A percentile compares a stretch with the other conserved stretches of the same genome.
Evolutionary conservation across 176 grass and related monocot species (phyloP).

Genomic region (Ananas comosus): DNA sequence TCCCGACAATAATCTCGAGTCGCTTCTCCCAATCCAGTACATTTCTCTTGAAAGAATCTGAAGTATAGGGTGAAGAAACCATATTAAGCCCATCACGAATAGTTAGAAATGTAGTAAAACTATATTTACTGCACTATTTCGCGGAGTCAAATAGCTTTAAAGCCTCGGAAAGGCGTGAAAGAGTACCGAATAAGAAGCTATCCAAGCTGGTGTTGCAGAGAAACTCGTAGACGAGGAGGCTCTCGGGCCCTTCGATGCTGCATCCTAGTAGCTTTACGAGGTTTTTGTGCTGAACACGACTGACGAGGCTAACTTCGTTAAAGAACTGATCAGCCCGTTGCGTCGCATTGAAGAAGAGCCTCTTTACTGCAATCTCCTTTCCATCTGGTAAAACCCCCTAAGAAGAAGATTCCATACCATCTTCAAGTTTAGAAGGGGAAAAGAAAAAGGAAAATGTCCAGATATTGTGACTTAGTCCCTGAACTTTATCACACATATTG

Average conservation of each 20-base stretch:
- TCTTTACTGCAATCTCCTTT: constrained; percentile 69
- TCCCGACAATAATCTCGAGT: constrained; percentile 45
- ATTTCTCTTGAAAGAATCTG: constrained; percentile 59
- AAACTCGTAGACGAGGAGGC: constrained; percentile 85
- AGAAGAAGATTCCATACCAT: not conserved
- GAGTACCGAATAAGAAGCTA: constrained; percentile 61
- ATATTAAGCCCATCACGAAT: not conserved
- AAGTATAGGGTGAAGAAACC: not conserved
- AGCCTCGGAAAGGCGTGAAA: too few species aligned
- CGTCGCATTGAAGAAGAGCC: constrained; percentile 59
- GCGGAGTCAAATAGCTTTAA: too few species aligned
- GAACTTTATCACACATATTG: too few species aligned
- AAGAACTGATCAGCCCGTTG: constrained; percentile 68
- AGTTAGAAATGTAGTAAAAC: too few species aligned
- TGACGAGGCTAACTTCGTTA: constrained; percentile 67
- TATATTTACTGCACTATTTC: too few species aligned
- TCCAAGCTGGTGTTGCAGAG: constrained; percentile 91
- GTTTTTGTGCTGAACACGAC: constrained; percentile 86
- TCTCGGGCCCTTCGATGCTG: constrained; percentile 74
- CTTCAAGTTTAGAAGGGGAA: not conserved
- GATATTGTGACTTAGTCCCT: too few species aligned
- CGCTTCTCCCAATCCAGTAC: constrained; percentile 60
- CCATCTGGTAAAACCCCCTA: constrained; percentile 62
- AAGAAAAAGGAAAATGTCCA: too few species aligned
- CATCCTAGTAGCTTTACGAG: constrained; percentile 69